A percentile compares a stretch with the other conserved stretches of the same genome.
These are phyloP conservation scores for Aspergillus hiratsukae DNA, from an alignment of 2,329 filamentous ascomycete genomes.

Conservation along the genomic window DNA sequence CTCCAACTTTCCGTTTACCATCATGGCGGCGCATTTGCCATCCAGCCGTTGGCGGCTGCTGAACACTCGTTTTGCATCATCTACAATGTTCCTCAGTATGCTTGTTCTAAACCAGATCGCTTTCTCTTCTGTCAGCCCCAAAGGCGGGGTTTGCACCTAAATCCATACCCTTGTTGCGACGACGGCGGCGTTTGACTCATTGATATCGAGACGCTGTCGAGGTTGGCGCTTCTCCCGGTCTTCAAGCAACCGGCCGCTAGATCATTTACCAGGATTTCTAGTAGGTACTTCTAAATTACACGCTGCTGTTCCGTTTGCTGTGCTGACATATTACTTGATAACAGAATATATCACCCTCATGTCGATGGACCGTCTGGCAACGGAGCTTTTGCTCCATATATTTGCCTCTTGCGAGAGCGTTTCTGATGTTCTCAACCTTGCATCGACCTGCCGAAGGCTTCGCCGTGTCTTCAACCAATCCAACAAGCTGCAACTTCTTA, in stretches of 20 bases:
- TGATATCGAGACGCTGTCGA: conserved; percentile 11
- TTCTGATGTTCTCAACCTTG: conserved; percentile 51
- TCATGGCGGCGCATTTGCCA: conserved; percentile 18
- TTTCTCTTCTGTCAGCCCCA: conserved; percentile 23
- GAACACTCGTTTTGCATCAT: background rate
- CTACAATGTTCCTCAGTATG: conserved; percentile 4
- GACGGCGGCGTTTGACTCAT: conserved; percentile 17
- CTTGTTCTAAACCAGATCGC: conserved; percentile 2
- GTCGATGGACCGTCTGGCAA: conserved; percentile 52
- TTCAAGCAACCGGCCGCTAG: background rate
- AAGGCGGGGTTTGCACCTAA: conserved; percentile 30
- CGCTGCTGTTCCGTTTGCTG: background rate
- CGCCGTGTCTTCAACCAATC: conserved; percentile 49
- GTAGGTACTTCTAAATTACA: background rate
- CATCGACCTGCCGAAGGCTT: conserved; percentile 53
- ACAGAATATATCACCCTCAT: conserved; percentile 33
- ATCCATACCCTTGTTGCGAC: conserved; percentile 13
- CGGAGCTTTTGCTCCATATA: conserved; percentile 56
- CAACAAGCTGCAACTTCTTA: conserved; percentile 52
- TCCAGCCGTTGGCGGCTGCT: conserved; percentile 18
- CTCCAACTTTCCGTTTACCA: conserved; percentile 10
- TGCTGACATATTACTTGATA: background rate
- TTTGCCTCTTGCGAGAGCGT: conserved; percentile 51
- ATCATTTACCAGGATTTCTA: background rate
- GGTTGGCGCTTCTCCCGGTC: background rate